Base-by-base conservation (phyloP, 2,329 filamentous ascomycete genomes). In the Aspergillus sergii region DNA sequence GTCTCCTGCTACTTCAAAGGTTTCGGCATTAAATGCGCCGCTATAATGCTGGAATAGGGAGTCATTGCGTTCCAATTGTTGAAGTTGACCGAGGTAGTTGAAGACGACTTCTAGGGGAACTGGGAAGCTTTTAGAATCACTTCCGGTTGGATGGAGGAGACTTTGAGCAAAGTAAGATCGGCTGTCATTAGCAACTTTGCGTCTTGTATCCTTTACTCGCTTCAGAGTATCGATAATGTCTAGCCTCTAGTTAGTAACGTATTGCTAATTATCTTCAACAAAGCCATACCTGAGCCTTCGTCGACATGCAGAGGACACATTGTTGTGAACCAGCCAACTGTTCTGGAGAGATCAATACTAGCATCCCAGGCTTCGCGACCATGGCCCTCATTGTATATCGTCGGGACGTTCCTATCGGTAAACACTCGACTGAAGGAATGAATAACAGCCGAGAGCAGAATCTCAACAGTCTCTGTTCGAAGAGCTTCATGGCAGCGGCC, bases 271-370 rank as follows among this genome's bases (percentile, higher is more conserved):
- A 1, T 21, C 7, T 6, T 2, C 3, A 3, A 34, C n/a, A 1
- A 1, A n/a, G 3, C 63, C 64, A 65, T 66, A 77, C 75, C 70
- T 64, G 69, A 66, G 9, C 59, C 60, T 0, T 71, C 66, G 4
- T 71, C 64, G 3, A 80, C 70, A 57, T 76, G 74, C 4, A 83
- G 67, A 19, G 81, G 82, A 30, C 77, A 79, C 58, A 84, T 74
- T 39, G 82, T 81, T 0, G 82, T 84, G 59, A 84, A 84, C 82
- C 82, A 84, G 5, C 82, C 82, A 14, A 84, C 75, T 0, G 82
- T 84, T 30, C 78, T 70, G 0, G 81, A 81, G 4, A 83, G 74
- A 59, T 84, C 82, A 56, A 84, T 76, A 23, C 71, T 75, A 3
- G 75, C 55, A 61, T 81, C 75, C 74, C 81, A 83, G 0, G 79